These are phyloP conservation scores for Penicillium tannophilum DNA, from an alignment of 495 filamentous ascomycete genomes.

Conservation along the genomic window DNA sequence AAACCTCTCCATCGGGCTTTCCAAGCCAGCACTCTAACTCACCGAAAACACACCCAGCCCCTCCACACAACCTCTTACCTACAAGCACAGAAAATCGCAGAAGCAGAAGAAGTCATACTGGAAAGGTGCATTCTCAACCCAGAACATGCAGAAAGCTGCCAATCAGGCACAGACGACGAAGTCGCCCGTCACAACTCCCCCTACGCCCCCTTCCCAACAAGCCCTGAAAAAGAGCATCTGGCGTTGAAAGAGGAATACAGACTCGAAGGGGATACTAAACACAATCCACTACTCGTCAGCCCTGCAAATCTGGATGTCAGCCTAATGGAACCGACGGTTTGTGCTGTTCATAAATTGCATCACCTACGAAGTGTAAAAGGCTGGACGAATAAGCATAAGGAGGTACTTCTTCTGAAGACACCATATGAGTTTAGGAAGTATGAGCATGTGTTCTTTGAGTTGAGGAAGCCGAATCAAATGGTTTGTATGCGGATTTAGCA, in stretches of 20 bases:
- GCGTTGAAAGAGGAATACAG: constrained; percentile 30
- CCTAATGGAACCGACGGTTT: constrained; percentile 21
- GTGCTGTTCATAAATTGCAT: constrained; percentile 14
- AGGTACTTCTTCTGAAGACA: constrained; percentile 20
- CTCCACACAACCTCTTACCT: too few relatives aligned
- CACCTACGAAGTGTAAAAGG: constrained; percentile 26
- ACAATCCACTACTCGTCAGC: constrained; percentile 31
- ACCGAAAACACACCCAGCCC: too few relatives aligned
- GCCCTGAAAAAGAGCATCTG: constrained; percentile 24
- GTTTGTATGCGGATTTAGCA: too few relatives aligned
- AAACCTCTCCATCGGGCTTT: too few relatives aligned
- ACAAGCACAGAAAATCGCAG: too few relatives aligned
- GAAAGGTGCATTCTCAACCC: constrained; percentile 32
- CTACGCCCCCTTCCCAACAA: constrained; percentile 30
- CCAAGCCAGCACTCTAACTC: too few relatives aligned
- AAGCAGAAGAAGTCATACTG: constrained; percentile 1
- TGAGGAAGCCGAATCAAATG: too few relatives aligned
- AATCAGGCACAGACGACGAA: constrained; percentile 35
- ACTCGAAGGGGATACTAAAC: constrained; percentile 22
- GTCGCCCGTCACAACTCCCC: constrained; percentile 33
- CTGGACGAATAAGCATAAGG: constrained; percentile 28
- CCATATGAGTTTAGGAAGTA: constrained; percentile 27
- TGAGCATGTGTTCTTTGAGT: constrained; percentile 21
- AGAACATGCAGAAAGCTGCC: constrained; percentile 28
- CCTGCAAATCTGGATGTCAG: constrained; percentile 33